Conservation (phyloP, 2,329 filamentous ascomycete species). For the Penicillium sp. region DNA sequence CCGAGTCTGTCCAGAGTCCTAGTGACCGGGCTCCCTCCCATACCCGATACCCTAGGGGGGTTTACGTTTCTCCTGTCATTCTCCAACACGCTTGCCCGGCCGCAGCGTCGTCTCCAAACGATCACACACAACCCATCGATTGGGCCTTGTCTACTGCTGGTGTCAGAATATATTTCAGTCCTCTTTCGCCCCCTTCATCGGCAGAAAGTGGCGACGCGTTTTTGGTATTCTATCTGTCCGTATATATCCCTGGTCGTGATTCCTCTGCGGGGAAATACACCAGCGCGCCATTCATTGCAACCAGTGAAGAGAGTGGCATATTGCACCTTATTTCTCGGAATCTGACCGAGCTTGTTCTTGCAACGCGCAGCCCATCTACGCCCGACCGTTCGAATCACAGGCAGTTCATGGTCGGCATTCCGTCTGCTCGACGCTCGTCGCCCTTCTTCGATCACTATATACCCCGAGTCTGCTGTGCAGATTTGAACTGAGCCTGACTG, state of each 20-base stretch:
- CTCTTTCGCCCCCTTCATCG: neutral
- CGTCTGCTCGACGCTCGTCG: conserved; percentile 25
- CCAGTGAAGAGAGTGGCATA: neutral
- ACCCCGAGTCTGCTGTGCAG: conserved; percentile 30
- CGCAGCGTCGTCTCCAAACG: conserved; percentile 28
- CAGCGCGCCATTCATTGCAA: conserved; percentile 1
- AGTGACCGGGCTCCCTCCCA: conserved; percentile 14
- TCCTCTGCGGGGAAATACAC: neutral
- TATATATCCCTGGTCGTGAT: conserved; percentile 6
- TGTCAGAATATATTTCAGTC: conserved; percentile 12
- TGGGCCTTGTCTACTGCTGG: conserved; percentile 17
- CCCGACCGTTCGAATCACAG: conserved; percentile 18
- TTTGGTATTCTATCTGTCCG: conserved; percentile 11
- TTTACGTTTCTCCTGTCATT: conserved; percentile 14
- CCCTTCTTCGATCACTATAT: conserved; percentile 13
- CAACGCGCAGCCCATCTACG: conserved; percentile 8
- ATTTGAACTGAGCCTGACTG: conserved; percentile 27
- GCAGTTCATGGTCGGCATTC: conserved; percentile 30
- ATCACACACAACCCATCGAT: conserved; percentile 13
- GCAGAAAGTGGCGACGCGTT: conserved; percentile 16
- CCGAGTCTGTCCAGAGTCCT: conserved; percentile 11
- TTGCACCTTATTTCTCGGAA: neutral
- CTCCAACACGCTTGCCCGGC: conserved; percentile 27
- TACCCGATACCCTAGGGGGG: conserved; percentile 7
- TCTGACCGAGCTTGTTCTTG: conserved; percentile 3